Evolutionary conservation across 306 rosid genomes (phyloP), one percentile per base, ranked within the genome.

Genomic region (Pyrus bretschneideri): DNA sequence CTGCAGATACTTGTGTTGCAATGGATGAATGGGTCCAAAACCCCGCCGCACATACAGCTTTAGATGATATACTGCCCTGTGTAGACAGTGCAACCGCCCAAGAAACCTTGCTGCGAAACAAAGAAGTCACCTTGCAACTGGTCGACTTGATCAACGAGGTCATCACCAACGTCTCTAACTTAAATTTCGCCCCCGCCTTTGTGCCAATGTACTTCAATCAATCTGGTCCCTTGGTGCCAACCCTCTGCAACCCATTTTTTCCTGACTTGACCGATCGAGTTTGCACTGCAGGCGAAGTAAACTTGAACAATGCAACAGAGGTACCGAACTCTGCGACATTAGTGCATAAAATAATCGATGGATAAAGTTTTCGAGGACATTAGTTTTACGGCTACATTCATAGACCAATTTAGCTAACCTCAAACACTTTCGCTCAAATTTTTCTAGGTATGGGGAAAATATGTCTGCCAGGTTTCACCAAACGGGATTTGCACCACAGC

Each of bases 221-320:
- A 72, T 91, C 96, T 15, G 96, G 93, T 64, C 93, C 93, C 1
- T 13, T 60, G 40, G 66, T 89, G 79, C 96, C 91, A 64, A 33
- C 67, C 40, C 84, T 91, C 42, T 91, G 96, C 78, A 91, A 86
- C 82, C 93, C 96, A 10, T 78, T 76, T 54, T 22, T 35, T 9
- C 87, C 75, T 14, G 83, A 91, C 81, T 70, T 87, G 74, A 81
- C 88, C 17, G 81, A 82, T 25, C 76, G 96, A 31, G 7, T 70
- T 69, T 90, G 96, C 79, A 71, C 58, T 30, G 18, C 84, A 6
- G 68, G 60, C 7, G 91, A 90, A 83, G 78, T 88, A 12, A 75
- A 63, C 74, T 75, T 87, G 44, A 66, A 55, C 67, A 83, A 80
- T 73, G 93, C 93, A 49, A 67, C 89, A 3, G 79, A 72, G 75